Evolutionary conservation across 1,139 yeast species (phyloP).

Genomic region (Kodamaea fungicola): DNA sequence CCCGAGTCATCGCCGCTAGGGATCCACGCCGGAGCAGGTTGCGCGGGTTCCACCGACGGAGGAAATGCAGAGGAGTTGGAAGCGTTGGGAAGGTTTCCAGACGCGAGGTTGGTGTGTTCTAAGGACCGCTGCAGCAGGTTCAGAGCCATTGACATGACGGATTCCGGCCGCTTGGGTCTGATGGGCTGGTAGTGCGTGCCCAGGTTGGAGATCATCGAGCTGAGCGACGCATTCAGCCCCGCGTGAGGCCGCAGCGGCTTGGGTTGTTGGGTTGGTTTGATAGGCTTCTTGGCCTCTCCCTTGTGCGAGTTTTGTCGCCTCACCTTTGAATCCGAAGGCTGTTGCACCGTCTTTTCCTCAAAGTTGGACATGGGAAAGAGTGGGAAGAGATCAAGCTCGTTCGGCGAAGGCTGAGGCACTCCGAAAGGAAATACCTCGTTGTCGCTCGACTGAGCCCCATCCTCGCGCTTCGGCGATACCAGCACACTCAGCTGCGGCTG

Average conservation of each 20-base stretch:
- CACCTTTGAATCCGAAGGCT: conserved; percentile 1
- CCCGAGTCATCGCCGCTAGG: conserved; percentile 6
- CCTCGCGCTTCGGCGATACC: not conserved
- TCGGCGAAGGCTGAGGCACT: conserved; percentile 11
- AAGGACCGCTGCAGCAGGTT: conserved; percentile 29
- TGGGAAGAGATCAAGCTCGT: conserved; percentile 7
- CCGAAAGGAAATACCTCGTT: conserved; percentile 5
- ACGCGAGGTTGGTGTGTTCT: conserved; percentile 14
- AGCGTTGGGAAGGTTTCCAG: conserved; percentile 22
- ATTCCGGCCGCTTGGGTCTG: conserved; percentile 41
- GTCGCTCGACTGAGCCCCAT: not conserved
- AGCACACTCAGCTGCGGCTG: not conserved
- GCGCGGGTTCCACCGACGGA: conserved; percentile 14
- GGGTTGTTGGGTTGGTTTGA: conserved; percentile 16
- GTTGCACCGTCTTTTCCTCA: not conserved
- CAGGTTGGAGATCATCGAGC: conserved; percentile 14
- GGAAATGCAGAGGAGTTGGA: conserved; percentile 31
- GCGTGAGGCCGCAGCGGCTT: conserved; percentile 18
- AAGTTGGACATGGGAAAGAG: not conserved
- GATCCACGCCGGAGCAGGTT: not conserved
- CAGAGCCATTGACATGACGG: conserved; percentile 40
- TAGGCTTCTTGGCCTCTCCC: conserved; percentile 1
- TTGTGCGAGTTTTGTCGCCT: conserved; percentile 3
- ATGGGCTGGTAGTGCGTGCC: conserved; percentile 21
- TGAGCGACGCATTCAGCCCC: conserved; percentile 10